Base-by-base conservation (phyloP, 2,329 filamentous ascomycete genomes). In the Penicillium sp. region DNA sequence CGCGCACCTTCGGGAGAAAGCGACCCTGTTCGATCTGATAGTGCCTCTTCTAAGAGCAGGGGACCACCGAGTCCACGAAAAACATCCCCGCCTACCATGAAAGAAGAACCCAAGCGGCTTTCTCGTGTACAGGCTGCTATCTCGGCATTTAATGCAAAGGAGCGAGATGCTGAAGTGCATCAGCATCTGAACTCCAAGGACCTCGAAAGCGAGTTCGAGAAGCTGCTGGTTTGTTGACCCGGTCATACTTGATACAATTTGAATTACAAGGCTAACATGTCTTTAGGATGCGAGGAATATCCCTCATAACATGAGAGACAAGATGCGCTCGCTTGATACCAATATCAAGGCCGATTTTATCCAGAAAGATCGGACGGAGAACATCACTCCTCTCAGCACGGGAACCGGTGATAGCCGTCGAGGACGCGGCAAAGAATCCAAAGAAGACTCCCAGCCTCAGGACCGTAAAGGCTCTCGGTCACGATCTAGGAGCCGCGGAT, bases 321-420 rank as follows among this genome's bases (percentile, higher is more conserved):
- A 95, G 78, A 97, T 99, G 92, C 86, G 93, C 46, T 93, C 88
- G 56, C 80, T 99, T 59, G 91, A 90, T 62, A 84, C 91, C 63
- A 89, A 90, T 37, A 93, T 97, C 79, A 99, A 99, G 77, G 90
- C 92, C 71, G 93, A 97, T 71, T 95, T 99, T 68, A 92, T 97
- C 67, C 88, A 89, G 53, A 93, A 96, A 73, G 90, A 97, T 72
- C 91, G 90, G 81, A 86, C 85, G 7, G 89, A 89, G 72, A 87
- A 82, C 75, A 79, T 71, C 69, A 76, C 72, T 70, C 79, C 77
- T 63, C 79, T 62, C 77, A 74, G 64, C 81, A 78, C 67, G 73
- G 79, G 69, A 45, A 64, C 70, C 6, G 60, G 62, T 56, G 64
- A 64, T 13, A 70, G 72, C 56, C 70, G 72, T 52, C 69, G 71